A percentile compares a stretch with the other conserved stretches of the same genome.
These are phyloP conservation scores for Ophiostoma himal-ulmi DNA, from an alignment of 2,329 filamentous ascomycete species.

Conservation along the genomic window DNA sequence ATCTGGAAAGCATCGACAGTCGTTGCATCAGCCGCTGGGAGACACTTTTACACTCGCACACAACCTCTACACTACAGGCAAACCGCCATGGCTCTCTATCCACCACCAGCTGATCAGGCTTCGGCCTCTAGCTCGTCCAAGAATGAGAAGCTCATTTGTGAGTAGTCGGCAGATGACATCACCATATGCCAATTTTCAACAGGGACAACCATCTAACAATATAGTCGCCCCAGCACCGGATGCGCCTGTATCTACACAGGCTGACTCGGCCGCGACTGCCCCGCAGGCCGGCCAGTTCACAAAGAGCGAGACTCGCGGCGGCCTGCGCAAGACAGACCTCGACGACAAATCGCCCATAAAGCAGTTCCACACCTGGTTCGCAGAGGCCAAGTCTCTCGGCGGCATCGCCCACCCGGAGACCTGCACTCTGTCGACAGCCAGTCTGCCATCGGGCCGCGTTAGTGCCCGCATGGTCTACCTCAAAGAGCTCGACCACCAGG, in stretches of 20 bases:
- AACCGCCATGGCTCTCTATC: slow-evolving; percentile 24
- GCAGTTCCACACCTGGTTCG: slow-evolving; percentile 91
- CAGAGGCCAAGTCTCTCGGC: slow-evolving; percentile 51
- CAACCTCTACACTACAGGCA: background rate
- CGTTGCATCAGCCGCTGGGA: background rate
- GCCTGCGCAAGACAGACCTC: slow-evolving; percentile 58
- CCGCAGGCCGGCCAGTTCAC: slow-evolving; percentile 73
- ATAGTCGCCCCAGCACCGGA: slow-evolving; percentile 33
- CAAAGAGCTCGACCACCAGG: slow-evolving; percentile 78
- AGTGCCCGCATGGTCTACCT: slow-evolving; percentile 85
- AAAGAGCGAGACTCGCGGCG: slow-evolving; percentile 42
- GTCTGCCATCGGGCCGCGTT: slow-evolving; percentile 75
- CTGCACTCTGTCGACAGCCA: slow-evolving; percentile 78
- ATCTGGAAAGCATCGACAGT: background rate
- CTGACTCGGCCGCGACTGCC: background rate
- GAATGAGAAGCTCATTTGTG: slow-evolving; percentile 25
- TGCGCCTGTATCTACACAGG: slow-evolving; percentile 13
- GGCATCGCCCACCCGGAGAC: slow-evolving; percentile 74
- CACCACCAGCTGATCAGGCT: slow-evolving; percentile 12
- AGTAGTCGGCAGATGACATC: background rate
- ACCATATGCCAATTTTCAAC: background rate
- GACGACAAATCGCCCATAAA: slow-evolving; percentile 58
- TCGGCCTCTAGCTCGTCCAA: slow-evolving; percentile 10
- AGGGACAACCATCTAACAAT: background rate
- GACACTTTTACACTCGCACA: slow-evolving; percentile 10